These are phyloP conservation scores for Arthrobotrys pseudoclavata DNA, from an alignment of 2,329 filamentous ascomycete species.

Conservation along the genomic window DNA sequence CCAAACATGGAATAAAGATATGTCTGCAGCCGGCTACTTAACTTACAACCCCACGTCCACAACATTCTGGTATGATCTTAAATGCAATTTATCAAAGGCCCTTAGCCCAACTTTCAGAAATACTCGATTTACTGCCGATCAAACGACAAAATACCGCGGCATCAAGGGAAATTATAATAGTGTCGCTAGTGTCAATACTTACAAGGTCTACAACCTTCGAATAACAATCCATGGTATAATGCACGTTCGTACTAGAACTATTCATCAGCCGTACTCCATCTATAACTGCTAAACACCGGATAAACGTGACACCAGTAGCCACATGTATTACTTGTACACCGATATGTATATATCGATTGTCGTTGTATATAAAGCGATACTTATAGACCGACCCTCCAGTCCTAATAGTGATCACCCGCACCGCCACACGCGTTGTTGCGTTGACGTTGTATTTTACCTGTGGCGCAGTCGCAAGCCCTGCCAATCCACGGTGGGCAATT, in stretches of 20 bases:
- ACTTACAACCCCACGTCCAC: constrained; percentile 29
- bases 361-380: too few relatives aligned
- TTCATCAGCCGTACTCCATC: too few relatives aligned
- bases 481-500: constrained; percentile 43
- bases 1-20: constrained; percentile 35
- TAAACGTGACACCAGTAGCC: too few relatives aligned
- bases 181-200: constrained; percentile 24
- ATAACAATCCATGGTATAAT: too few relatives aligned
- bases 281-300: constrained; percentile 26
- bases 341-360: too few relatives aligned
- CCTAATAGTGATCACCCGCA: not conserved
- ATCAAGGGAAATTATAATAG: constrained; percentile 34
- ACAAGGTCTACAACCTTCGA: constrained; percentile 17
- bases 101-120: constrained; percentile 38
- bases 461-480: constrained; percentile 13
- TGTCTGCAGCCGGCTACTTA: constrained; percentile 23
- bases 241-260: too few relatives aligned
- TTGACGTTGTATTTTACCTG: constrained; percentile 37
- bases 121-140: constrained; percentile 26
- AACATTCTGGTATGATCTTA: constrained; percentile 35
- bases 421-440: constrained; percentile 20
- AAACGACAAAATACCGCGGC: constrained; percentile 33
- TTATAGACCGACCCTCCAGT: too few relatives aligned
- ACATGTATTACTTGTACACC: constrained; percentile 45
- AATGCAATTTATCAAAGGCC: constrained; percentile 34